Evolutionary conservation across 805 yeast genomes (phyloP).

Genomic region (Sugiyamaella lignohabitans): DNA sequence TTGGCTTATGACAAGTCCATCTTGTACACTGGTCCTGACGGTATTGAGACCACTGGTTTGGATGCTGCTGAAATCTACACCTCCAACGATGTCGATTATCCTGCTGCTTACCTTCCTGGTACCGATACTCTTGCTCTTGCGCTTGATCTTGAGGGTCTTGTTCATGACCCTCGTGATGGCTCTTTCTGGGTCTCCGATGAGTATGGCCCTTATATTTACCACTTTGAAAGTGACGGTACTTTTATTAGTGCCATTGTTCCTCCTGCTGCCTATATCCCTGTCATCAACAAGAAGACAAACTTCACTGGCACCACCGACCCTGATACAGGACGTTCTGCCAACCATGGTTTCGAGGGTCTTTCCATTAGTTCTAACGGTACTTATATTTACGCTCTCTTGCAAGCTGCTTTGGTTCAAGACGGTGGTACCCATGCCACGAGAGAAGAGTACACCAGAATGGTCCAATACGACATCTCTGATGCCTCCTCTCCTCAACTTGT

Average conservation of each 20-base stretch:
- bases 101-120: conserved; percentile 11
- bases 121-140: conserved; percentile 3
- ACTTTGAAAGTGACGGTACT: conserved; percentile 10
- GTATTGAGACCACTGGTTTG: conserved; percentile 13
- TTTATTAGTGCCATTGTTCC: conserved; percentile 14
- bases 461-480: conserved; percentile 12
- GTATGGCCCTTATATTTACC: conserved; percentile 19
- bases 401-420: conserved; percentile 17
- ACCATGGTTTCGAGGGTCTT: conserved; percentile 18
- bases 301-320: conserved; percentile 15
- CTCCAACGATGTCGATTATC: conserved; percentile 10
- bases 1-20: conserved; percentile 9
- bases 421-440: conserved; percentile 19
- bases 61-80: conserved; percentile 14
- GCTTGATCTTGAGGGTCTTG: conserved; percentile 15
- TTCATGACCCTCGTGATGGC: conserved; percentile 10
- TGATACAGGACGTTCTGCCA: conserved; percentile 15
- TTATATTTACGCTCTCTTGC: conserved; percentile 12
- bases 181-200: conserved; percentile 18
- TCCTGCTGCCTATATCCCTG: conserved; percentile 16
- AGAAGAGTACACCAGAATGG: conserved; percentile 16
- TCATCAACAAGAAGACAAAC: conserved; percentile 10
- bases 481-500: conserved; percentile 6
- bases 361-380: conserved; percentile 13
- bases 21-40: conserved; percentile 13